Base-by-base conservation (phyloP, 441 rosid genomes). In the Syzygium malaccense region DNA sequence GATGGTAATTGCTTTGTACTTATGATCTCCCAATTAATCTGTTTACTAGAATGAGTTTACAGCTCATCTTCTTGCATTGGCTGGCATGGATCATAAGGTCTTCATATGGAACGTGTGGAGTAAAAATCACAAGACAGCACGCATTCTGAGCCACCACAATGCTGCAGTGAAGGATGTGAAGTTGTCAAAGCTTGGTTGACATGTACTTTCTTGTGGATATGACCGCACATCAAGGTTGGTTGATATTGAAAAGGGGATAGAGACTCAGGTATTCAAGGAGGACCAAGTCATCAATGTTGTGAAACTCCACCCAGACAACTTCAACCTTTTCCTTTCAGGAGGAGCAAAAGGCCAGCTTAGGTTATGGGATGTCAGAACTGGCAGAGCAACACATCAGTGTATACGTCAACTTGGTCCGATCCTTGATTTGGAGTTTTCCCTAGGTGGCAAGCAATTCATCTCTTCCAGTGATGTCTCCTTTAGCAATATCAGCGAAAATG, bases 51-150 rank as follows among this genome's bases (percentile, higher is more conserved):
- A 90, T 91, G 92, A 71, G 93, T 94, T 58, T 94, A 91, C 97
- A 95, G 98, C 94, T 93, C 96, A 96, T 90, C 98, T 96, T 90
- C 98, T 96, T 92, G 98, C 98, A 90, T 96, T 97, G 89, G 96
- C 96, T 88, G 98, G 98, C 78, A 92, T 96, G 90, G 98, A 97
- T 92, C 95, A 93, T 84, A 89, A 92, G 64, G 91, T 92, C 89
- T 93, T 92, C 91, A 91, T 95, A 89, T 97, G 99, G 98, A 97
- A 95, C 87, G 96, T 93, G 49, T 95, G 98, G 99, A 96, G 94
- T 92, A 91, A 85, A 88, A 92, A 78, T 78, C 95, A 93, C 91
- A 94, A 94, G 92, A 91, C 92, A 88, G 97, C 94, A 54, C 93
- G 95, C 30, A 86, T 90, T 7, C 93, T 94, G 87, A 94, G 88